Conservation (phyloP, 179 eudicot species). For the Dionaea muscipula region DNA sequence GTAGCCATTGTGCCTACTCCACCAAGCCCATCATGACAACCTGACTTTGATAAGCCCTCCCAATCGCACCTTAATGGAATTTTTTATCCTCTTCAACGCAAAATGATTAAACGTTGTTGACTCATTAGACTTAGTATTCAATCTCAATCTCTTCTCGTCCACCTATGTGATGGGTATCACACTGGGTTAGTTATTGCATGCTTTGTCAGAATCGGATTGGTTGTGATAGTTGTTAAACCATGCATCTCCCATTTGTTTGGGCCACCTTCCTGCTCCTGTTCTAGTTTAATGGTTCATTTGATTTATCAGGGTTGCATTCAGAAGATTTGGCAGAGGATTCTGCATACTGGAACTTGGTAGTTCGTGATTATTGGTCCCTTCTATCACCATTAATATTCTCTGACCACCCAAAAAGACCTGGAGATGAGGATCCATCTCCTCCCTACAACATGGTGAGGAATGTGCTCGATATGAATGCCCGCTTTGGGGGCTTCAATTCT, state of each 20-base stretch:
- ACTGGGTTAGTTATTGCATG: too few relatives aligned
- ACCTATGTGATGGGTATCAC: too few relatives aligned
- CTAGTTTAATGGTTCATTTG: neutral
- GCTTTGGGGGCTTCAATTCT: conserved; percentile 73
- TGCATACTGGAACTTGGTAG: conserved; percentile 53
- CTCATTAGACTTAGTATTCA: too few relatives aligned
- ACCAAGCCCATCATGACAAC: too few relatives aligned
- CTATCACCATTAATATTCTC: conserved; percentile 92
- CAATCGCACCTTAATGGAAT: too few relatives aligned
- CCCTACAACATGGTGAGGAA: conserved; percentile 96
- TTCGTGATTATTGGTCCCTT: conserved; percentile 85
- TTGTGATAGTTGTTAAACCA: neutral
- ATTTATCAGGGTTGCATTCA: conserved; percentile 39
- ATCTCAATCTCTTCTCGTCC: too few relatives aligned
- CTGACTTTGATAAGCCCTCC: too few relatives aligned
- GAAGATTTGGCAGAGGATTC: conserved; percentile 79
- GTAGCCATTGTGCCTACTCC: too few relatives aligned
- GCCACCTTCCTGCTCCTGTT: neutral
- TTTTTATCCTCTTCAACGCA: too few relatives aligned
- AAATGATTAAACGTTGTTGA: too few relatives aligned
- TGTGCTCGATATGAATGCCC: conserved; percentile 95
- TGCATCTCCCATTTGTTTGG: neutral
- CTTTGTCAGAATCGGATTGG: too few relatives aligned
- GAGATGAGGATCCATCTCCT: conserved; percentile 98
- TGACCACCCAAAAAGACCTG: conserved; percentile 99